These are phyloP conservation scores for Vitis cinerea DNA, from an alignment of 164 flowering plant species.

Conservation along the genomic window DNA sequence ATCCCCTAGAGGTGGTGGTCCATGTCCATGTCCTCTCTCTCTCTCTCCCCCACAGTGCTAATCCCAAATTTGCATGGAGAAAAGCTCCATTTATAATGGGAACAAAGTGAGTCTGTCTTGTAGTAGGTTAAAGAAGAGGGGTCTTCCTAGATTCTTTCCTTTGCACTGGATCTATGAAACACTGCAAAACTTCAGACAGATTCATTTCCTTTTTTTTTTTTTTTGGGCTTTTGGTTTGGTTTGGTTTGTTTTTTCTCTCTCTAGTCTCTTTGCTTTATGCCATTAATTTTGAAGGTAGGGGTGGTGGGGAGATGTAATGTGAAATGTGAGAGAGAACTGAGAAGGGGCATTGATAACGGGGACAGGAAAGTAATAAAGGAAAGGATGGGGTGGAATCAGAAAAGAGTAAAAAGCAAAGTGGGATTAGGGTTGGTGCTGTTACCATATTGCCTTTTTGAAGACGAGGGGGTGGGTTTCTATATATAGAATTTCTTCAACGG, in stretches of 20 bases:
- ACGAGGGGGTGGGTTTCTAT: slow-evolving; percentile 8
- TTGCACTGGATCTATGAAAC: slow-evolving; percentile 34
- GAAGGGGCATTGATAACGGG: no score
- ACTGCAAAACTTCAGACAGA: slow-evolving; percentile 21
- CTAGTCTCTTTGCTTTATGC: no score
- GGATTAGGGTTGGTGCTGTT: not conserved
- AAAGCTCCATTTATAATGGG: slow-evolving; percentile 1
- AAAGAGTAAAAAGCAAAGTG: not conserved
- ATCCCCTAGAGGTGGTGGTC: no score
- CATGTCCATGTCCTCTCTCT: no score
- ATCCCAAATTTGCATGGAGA: not conserved
- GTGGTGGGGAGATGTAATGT: not conserved
- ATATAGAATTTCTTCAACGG: slow-evolving; percentile 20
- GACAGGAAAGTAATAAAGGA: no score
- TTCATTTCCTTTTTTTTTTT: not conserved
- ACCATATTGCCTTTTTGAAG: slow-evolving; percentile 3
- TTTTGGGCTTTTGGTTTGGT: no score
- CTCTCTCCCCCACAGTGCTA: not conserved
- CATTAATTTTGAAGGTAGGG: no score
- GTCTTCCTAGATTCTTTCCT: slow-evolving; percentile 25
- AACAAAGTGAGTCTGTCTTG: slow-evolving; percentile 14
- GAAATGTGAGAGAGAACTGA: not conserved
- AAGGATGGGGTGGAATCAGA: not conserved
- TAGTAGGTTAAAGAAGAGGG: slow-evolving; percentile 5
- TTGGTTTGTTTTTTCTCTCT: no score